Evolutionary conservation across 2,329 filamentous ascomycete genomes (phyloP).

Genomic region (Rugonectria rugulosa): DNA sequence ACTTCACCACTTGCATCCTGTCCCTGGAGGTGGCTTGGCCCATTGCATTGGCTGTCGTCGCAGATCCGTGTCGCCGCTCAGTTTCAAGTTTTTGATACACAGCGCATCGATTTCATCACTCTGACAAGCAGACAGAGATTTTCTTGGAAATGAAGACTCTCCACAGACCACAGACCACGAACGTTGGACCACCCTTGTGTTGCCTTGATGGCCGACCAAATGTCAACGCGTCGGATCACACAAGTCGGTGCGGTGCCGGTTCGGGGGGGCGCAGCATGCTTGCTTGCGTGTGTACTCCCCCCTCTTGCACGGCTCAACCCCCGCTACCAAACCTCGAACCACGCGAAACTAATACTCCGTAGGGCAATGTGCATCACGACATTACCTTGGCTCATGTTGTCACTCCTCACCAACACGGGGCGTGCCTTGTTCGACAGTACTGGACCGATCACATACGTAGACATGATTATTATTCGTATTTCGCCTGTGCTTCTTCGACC

Average conservation of each 20-base stretch:
- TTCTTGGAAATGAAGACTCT: not conserved
- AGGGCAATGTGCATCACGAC: too few species aligned
- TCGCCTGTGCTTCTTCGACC: too few species aligned
- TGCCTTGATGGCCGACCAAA: not conserved
- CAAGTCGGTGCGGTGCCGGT: not conserved
- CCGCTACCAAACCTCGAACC: slow-evolving; percentile 1
- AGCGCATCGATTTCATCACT: not conserved
- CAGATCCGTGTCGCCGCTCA: not conserved
- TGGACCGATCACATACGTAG: too few species aligned
- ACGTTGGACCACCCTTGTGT: too few species aligned
- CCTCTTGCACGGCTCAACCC: not conserved
- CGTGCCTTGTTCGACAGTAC: not conserved
- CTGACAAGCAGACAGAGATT: not conserved
- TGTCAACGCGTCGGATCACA: slow-evolving; percentile 8
- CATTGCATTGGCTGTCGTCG: not conserved
- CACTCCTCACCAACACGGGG: not conserved
- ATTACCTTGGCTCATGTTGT: slow-evolving; percentile 14
- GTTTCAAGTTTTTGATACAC: slow-evolving; percentile 8
- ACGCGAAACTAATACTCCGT: slow-evolving; percentile 4
- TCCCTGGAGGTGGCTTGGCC: slow-evolving; percentile 15
- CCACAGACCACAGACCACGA: not conserved
- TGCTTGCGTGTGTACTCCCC: slow-evolving; percentile 2
- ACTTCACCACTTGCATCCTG: slow-evolving; percentile 5
- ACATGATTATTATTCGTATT: not conserved
- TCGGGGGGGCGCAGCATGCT: slow-evolving; percentile 12